phyloP scores from a whole-genome alignment of 345 rosid species.

The Moringa oleifera region DNA sequence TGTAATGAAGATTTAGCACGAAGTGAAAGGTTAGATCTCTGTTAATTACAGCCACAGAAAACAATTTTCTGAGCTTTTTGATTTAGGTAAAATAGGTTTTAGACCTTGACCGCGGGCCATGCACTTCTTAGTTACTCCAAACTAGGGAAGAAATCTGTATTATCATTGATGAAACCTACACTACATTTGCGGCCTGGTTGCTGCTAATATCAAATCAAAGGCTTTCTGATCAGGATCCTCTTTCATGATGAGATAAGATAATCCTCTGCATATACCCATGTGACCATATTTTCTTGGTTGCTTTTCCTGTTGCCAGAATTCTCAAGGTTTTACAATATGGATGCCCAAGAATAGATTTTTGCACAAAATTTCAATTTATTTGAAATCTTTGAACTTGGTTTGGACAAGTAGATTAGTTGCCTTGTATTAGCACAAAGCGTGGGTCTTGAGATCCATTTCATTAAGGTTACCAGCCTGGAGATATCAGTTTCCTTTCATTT shows the following conservation, averaged over 20 bases:
- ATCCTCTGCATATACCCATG: too few species aligned
- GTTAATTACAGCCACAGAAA: too few species aligned
- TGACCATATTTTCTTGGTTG: too few species aligned
- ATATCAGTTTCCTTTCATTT: constrained; percentile 8
- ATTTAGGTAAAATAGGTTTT: background rate
- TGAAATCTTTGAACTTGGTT: background rate
- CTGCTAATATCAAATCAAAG: constrained; percentile 3
- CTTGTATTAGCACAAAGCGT: background rate
- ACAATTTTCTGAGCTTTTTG: background rate
- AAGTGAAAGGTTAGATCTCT: background rate
- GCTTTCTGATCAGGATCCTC: constrained; percentile 10
- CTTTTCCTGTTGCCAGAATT: too few species aligned
- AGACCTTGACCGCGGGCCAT: background rate
- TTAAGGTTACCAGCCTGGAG: constrained; percentile 23
- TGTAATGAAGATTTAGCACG: background rate
- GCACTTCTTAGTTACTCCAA: background rate
- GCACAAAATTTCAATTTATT: constrained; percentile 11
- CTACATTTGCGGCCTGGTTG: background rate
- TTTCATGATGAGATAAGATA: constrained; percentile 16
- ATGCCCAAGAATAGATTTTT: background rate
- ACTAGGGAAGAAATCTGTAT: too few species aligned
- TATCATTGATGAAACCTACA: constrained; percentile 5
- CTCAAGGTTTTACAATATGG: too few species aligned
- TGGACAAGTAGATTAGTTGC: too few species aligned
- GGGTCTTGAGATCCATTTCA: constrained; percentile 12